phyloP scores from a whole-genome alignment of 2,329 filamentous ascomycete genomes.

The Penicillium sp. region DNA sequence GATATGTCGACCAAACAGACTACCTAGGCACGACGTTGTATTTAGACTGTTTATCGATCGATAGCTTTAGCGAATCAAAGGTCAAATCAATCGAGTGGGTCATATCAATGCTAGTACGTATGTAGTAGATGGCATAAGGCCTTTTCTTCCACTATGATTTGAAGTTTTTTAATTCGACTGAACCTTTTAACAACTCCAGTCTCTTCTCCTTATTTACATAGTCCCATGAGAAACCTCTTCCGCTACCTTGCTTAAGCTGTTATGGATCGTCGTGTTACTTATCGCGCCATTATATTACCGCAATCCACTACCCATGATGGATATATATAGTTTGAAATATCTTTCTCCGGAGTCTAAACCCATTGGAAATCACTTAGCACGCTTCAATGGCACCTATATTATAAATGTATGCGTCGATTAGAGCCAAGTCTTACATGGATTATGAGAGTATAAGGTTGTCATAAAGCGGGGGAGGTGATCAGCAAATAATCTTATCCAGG shows the following conservation, averaged over 20 bases:
- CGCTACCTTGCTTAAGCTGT: background rate
- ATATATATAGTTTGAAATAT: background rate
- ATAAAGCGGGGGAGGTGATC: background rate
- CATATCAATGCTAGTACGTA: background rate
- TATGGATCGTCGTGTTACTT: background rate
- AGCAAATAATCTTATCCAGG: background rate
- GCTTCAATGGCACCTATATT: background rate
- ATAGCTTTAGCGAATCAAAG: background rate
- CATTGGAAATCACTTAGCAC: background rate
- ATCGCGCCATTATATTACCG: background rate
- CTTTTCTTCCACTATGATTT: background rate
- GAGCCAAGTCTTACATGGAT: background rate
- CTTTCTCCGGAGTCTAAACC: background rate
- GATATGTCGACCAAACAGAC: background rate
- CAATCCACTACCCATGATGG: background rate
- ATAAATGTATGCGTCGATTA: background rate
- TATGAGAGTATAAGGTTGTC: background rate
- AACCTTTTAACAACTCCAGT: background rate
- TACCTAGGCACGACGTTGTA: background rate
- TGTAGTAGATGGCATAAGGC: background rate
- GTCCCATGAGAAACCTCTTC: background rate
- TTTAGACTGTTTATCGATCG: background rate
- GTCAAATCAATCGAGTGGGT: background rate
- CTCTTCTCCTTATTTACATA: background rate
- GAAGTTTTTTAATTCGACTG: background rate